These are phyloP conservation scores for Rhodotorula sp. DNA, from an alignment of 1,284 basidiomycete genomes.

Conservation along the genomic window DNA sequence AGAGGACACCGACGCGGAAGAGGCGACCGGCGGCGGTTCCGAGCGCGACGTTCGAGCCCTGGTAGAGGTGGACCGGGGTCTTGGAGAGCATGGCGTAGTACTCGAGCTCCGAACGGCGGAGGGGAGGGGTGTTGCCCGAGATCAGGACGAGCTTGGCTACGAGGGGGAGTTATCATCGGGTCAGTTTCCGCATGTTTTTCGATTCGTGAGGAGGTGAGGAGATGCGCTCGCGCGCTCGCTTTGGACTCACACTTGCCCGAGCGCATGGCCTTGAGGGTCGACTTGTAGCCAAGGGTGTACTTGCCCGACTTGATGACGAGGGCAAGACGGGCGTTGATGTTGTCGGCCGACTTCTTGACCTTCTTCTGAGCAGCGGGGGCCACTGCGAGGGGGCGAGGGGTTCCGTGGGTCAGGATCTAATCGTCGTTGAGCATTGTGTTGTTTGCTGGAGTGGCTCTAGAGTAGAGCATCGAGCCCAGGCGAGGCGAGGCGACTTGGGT, in stretches of 20 bases:
- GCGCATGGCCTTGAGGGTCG: conserved; percentile 97
- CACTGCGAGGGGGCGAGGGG: conserved; percentile 12
- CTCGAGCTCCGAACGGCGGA: conserved; percentile 99
- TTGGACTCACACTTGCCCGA: conserved; percentile 91
- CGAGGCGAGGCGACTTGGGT: too few species aligned
- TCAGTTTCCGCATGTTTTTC: neutral
- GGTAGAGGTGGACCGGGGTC: conserved; percentile 46
- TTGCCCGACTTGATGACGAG: conserved; percentile 80
- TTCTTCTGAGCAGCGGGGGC: conserved; percentile 40
- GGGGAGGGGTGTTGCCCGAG: conserved; percentile 97
- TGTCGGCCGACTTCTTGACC: conserved; percentile 59
- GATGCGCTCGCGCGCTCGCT: neutral
- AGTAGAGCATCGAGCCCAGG: too few species aligned
- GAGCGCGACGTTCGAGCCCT: conserved; percentile 83
- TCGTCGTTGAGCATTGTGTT: neutral
- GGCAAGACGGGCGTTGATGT: conserved; percentile 90
- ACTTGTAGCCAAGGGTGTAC: conserved; percentile 75
- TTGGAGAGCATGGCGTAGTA: conserved; percentile 92
- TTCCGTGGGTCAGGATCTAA: neutral
- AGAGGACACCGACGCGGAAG: conserved; percentile 99
- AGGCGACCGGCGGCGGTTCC: conserved; percentile 99
- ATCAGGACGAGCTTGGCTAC: conserved; percentile 97
- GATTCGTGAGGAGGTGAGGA: conserved; percentile 4
- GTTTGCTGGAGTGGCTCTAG: too few species aligned
- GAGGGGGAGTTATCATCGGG: too few species aligned